Evolutionary conservation across 345 rosid species (phyloP), one percentile per base, ranked within the genome.

Genomic region (Aegle marmelos): DNA sequence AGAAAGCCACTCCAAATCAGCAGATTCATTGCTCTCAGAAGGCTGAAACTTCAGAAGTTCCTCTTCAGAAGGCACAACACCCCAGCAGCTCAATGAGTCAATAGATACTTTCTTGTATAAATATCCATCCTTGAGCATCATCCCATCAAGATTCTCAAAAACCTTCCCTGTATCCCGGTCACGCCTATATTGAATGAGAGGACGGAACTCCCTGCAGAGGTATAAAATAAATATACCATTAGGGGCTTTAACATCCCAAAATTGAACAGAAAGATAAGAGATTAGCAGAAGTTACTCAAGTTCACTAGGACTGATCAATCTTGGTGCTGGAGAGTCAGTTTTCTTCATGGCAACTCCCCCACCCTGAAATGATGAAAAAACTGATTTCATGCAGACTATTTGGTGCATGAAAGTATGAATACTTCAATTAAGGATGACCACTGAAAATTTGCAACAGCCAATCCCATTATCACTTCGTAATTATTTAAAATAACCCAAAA

Each of bases 61-160:
- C 78, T 94, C 94, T 78, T 94, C 90, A 2, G 89, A 74, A 70
- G 99, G 99, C 70, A 77, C 59, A 68, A 91, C 83, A 73, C 97
- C 94, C 87, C 89, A 82, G 78, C 83, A 91, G 80, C 79, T 88
- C 72, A 96, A 82, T 1, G 97, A 92, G 83, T 96, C 99, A 34
- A 91, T 22, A 48, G 95, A 85, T 72, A 94, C 90, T 87, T 81
- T 94, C 82, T 94, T 96, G 82, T 85, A 94, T 39, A 94, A 70
- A 78, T 84, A 96, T 68, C 99, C 98, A 84, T 94, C 93, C 89
- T 92, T 93, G 79, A 96, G 87, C 95, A 94, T 89, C 88, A 92
- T 33, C 63, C 93, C 85, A 86, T 94, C 98, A 80, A 96, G 92
- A 82, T 87, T 79, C 85, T 96, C 91, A 86, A 90, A 89, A 74